Evolutionary conservation across 768 basidiomycete genomes (phyloP), one percentile per base, ranked within the genome.

Genomic region (Collybia nuda): DNA sequence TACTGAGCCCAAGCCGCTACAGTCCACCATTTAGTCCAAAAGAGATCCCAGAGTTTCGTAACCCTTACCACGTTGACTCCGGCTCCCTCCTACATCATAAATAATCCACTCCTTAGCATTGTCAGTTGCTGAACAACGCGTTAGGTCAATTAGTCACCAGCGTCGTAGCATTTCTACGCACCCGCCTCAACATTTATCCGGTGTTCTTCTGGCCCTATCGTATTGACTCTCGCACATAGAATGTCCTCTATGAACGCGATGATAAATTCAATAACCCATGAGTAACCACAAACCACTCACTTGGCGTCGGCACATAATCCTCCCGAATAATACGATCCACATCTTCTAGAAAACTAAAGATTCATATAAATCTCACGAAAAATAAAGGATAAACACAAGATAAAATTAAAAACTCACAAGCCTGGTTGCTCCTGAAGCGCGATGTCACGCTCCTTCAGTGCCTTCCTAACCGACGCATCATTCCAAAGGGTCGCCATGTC

Each of bases 1-100:
- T 80, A 88, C 22, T 85, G 83, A 1, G 80, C 80, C 86, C 85
- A 86, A 4, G 78, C 77, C 48, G 79, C 84, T 84, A 47, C 17
- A n/a, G 39, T 32, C 14, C 32, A 18, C 12, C 5, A 39, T n/a
- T 36, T 21, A 42, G 51, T 50, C 29, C 48, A 43, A 18, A 46
- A 40, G 19, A 40, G 14, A 17, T 18, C 12, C 14, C 40, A 32
- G 28, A 32, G 35, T 40, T 1, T 12, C 37, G 17, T 38, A 43
- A 22, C 38, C 56, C 70, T 44, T 55, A 82, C 83, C 79, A 67
- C 82, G 66, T 58, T 84, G 79, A 47, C 75, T 74, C 26, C 78
- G 70, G 47, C 76, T 75, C 0, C 85, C 86, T 19, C 84, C 83
- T 15, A 87, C 80, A 53, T 88, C 86, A 58, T 85, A 86, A 36